Evolutionary conservation across 768 basidiomycete genomes (phyloP), one percentile per base, ranked within the genome.

Genomic region (Lactarius quietus): DNA sequence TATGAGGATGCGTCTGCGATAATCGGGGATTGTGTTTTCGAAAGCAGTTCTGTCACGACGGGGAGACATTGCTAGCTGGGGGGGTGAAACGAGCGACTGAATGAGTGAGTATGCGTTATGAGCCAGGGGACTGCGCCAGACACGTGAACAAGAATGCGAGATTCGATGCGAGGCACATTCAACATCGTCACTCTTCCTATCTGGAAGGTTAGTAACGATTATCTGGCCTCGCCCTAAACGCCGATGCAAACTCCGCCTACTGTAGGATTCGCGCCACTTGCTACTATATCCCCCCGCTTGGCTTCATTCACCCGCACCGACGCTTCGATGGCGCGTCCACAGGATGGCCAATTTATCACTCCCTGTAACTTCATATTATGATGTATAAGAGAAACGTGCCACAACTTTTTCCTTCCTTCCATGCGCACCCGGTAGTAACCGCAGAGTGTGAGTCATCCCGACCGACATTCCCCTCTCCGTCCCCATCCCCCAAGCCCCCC

Each of bases 1-100:
- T 48, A 66, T 6, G 60, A 68, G 64, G 55, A 68, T 68, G 8
- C 67, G 67, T 28, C 58, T 68, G 67, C 67, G 67, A 38, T 68
- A 68, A 59, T 68, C 67, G 6, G 67, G 67, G 59, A 68, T 68
- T 26, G 59, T 58, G 33, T 58, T 61, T 51, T 68, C 67, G 35
- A 68, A 68, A 23, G 59, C 56, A 29, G 67, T 68, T 17, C 48
- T 64, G 18, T 61, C 15, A 15, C 60, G 64, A 2, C 28, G 54
- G 64, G 67, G 59, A 38, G 67, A 14, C 67, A 68, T 68, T 10
- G 66, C 67, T 64, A 57, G 67, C 66, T 6, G 61, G 36, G 6
- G 51, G 28, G 38, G 23, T 45, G 15, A 10, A 39, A 33, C 17
- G 17, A 36, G 36, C 23, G 38, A 23, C 52, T n/a, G n/a, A n/a